Evolutionary conservation across 2,329 filamentous ascomycete genomes (phyloP).

Genomic region (Cladosporium sp.): DNA sequence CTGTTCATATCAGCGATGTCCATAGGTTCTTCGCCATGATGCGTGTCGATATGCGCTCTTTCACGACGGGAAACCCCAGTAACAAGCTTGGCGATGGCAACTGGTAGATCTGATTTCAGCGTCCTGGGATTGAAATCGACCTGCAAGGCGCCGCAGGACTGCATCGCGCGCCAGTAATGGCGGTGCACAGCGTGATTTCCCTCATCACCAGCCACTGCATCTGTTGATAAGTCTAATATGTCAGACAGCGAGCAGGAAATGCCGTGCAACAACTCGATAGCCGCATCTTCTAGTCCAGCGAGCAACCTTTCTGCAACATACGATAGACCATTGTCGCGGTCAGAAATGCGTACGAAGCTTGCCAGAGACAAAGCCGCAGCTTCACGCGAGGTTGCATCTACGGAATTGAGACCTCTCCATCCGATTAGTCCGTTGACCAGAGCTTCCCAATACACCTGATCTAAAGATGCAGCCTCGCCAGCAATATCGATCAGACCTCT

Average conservation of each 20-base stretch:
- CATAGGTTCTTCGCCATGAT: not conserved
- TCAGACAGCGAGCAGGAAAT: constrained; percentile 13
- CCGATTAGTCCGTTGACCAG: constrained; percentile 67
- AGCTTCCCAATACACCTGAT: constrained; percentile 60
- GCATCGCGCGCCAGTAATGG: not conserved
- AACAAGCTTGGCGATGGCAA: constrained; percentile 20
- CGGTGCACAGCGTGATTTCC: not conserved
- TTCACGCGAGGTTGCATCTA: constrained; percentile 69
- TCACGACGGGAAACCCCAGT: constrained; percentile 20
- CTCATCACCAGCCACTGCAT: not conserved
- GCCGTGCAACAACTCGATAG: constrained; percentile 21
- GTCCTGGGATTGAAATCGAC: constrained; percentile 22
- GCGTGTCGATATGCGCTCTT: not conserved
- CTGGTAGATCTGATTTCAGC: constrained; percentile 28
- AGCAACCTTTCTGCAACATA: constrained; percentile 17
- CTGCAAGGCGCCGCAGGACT: not conserved
- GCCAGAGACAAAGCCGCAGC: constrained; percentile 69
- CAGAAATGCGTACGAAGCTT: constrained; percentile 35
- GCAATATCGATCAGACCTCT: constrained; percentile 78
- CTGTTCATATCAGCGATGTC: constrained; percentile 17
- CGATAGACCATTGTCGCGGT: constrained; percentile 33
- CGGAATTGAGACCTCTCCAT: constrained; percentile 85
- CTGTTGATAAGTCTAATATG: not conserved
- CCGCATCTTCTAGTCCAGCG: constrained; percentile 22
- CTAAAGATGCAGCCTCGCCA: constrained; percentile 62